Conservation (phyloP, 129 eudicot species). For the Centella asiatica region DNA sequence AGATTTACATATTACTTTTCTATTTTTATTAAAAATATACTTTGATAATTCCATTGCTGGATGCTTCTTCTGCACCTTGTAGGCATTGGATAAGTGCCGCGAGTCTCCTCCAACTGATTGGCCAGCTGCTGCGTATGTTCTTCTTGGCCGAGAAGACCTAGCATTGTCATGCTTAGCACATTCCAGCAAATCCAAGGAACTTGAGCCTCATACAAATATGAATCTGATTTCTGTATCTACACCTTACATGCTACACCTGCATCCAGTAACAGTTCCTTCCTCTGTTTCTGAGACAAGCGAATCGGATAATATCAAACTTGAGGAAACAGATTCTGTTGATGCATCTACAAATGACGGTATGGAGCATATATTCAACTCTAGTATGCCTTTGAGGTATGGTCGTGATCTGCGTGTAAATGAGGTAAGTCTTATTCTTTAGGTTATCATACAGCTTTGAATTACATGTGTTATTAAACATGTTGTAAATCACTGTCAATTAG, state of each 20-base stretch:
- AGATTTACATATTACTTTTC: background rate
- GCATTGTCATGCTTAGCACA: constrained; percentile 56
- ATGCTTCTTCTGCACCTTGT: constrained; percentile 6
- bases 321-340: constrained; percentile 65
- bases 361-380: constrained; percentile 89
- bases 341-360: constrained; percentile 86
- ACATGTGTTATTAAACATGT: background rate
- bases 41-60: background rate
- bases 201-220: constrained; percentile 42
- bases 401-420: constrained; percentile 91
- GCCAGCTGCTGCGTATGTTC: constrained; percentile 98
- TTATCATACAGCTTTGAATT: background rate
- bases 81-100: constrained; percentile 92
- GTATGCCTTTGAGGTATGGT: constrained; percentile 88
- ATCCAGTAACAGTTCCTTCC: constrained; percentile 90
- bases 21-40: background rate
- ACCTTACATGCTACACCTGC: constrained; percentile 86
- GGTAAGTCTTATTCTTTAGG: constrained; percentile 34
- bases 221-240: constrained; percentile 71
- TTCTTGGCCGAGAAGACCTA: constrained; percentile 96
- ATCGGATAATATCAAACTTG: constrained; percentile 52
- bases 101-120: constrained; percentile 92
- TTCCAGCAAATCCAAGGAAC: constrained; percentile 41
- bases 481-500: background rate
- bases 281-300: constrained; percentile 64